Base-by-base conservation (phyloP, 2,329 filamentous ascomycete species). In the Venturia effusa region DNA sequence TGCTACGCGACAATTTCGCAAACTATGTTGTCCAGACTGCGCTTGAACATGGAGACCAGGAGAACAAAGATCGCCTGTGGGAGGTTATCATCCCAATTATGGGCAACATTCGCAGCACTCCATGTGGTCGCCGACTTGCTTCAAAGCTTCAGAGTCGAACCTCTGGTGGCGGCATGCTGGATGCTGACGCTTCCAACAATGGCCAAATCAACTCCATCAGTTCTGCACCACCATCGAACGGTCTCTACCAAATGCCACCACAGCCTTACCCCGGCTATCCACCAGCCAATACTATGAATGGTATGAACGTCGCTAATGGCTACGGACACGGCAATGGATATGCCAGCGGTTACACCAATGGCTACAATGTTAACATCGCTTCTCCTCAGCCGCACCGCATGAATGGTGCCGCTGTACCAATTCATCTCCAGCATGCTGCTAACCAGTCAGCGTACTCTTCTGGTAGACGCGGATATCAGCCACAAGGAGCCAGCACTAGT, bases 11-110 rank as follows among this genome's bases (percentile, higher is more conserved):
- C 75, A 91, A 88, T 0, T 99, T 90, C 72, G 94, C 91, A 74
- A 99, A 99, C 78, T 99, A 99, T 71, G 94, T 99, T 68, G 90
- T 99, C 45, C 94, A 99, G 80, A 99, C 94, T 45, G 92, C 94
- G 34, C 83, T 96, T 68, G 92, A 96, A 70, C 92, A 90, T 71
- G 85, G 89, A 15, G 90, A 92, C 63, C 81, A 84, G 7, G 81
- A 85, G 37, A 87, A 86, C 73, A 92, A 93, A 77, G 79, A 82
- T 65, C 84, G 85, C 59, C 82, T 99, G 54, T 87, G 96, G 57
- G 92, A 97, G 66, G 82, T 84, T 41, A 92, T 97, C 70, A 90
- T 92, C 45, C 91, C 92, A 0, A 87, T 95, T 66, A 79, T 97
- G 45, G 89, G 90, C 3, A 81, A 84, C 51, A 95, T 97, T 67